Percentiles rank a stretch among this genome's conserved stretches.
These are phyloP conservation scores for Taphrina deformans DNA, from an alignment of 1,139 yeast genomes.

Conservation along the genomic window DNA sequence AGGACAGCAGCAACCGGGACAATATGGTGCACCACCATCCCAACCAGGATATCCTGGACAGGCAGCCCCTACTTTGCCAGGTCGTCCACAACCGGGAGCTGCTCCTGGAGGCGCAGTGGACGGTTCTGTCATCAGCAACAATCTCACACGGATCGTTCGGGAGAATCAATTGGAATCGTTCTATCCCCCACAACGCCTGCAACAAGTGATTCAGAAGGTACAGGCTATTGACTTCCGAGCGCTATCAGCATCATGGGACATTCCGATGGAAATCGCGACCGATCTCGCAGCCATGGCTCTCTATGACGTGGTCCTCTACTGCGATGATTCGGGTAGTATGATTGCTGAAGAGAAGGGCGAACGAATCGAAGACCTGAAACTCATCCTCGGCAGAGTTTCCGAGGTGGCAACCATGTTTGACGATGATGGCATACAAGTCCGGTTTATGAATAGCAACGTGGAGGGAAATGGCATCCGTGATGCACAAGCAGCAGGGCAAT, in stretches of 20 bases:
- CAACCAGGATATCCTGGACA: conserved; percentile 23
- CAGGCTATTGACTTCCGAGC: conserved; percentile 40
- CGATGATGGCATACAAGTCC: conserved; percentile 44
- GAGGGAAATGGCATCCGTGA: conserved; percentile 43
- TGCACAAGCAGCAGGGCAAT: conserved; percentile 42
- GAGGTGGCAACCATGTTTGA: conserved; percentile 44
- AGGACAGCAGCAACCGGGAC: conserved; percentile 28
- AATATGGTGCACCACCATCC: conserved; percentile 35
- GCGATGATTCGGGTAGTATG: conserved; percentile 48
- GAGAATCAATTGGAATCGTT: conserved; percentile 44
- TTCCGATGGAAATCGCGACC: conserved; percentile 45
- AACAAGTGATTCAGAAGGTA: conserved; percentile 42
- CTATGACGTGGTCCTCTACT: conserved; percentile 45
- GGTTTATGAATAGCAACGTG: conserved; percentile 44
- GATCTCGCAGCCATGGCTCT: conserved; percentile 45
- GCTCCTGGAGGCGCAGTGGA: conserved; percentile 13
- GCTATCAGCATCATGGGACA: conserved; percentile 43
- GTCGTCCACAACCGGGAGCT: conserved; percentile 22
- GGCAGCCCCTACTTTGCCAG: background rate
- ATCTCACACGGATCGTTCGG: conserved; percentile 42
- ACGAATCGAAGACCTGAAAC: conserved; percentile 46
- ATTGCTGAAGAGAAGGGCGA: conserved; percentile 46
- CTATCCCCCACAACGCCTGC: conserved; percentile 44
- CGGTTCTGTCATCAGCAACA: conserved; percentile 37
- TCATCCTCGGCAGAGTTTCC: conserved; percentile 44